Evolutionary conservation across 345 rosid species (phyloP).

Genomic region (Euphorbia tirucalli): DNA sequence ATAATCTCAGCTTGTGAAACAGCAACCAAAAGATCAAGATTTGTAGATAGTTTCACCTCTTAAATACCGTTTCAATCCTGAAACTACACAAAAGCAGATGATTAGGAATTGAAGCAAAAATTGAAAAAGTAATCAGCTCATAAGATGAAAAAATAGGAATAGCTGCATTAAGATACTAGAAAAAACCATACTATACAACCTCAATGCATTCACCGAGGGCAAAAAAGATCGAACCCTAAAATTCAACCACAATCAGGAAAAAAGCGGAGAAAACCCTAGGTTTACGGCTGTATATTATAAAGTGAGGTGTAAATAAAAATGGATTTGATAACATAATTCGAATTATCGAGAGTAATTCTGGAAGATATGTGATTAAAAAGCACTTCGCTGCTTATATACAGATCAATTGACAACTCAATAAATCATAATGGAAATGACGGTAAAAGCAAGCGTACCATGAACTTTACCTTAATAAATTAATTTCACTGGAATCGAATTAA

Average conservation of each 20-base stretch:
- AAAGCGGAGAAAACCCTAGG: slow-evolving; percentile 30
- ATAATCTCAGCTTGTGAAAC: background rate
- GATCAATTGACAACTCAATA: background rate
- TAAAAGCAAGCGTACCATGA: slow-evolving; percentile 5
- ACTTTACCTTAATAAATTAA: slow-evolving; percentile 29
- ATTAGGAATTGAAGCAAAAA: slow-evolving; percentile 1
- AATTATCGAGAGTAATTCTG: slow-evolving; percentile 19
- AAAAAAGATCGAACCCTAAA: slow-evolving; percentile 39
- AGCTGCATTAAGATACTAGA: background rate
- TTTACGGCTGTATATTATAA: slow-evolving; percentile 1
- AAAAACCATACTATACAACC: background rate
- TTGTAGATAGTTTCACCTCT: slow-evolving; percentile 6
- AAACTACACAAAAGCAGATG: background rate
- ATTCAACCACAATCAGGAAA: slow-evolving; percentile 1
- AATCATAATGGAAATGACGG: background rate
- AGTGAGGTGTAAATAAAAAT: background rate
- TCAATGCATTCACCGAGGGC: background rate
- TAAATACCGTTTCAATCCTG: slow-evolving; percentile 19
- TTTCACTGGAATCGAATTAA: slow-evolving; percentile 11
- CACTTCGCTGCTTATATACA: slow-evolving; percentile 15
- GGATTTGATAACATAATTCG: slow-evolving; percentile 8
- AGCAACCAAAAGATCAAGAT: slow-evolving; percentile 7
- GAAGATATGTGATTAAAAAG: slow-evolving; percentile 9
- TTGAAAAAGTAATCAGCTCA: background rate
- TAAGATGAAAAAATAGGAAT: background rate